Percentiles rank a stretch among this genome's conserved stretches.
Evolutionary conservation across 345 rosid genomes (phyloP).

Genomic region (Cardamine resedifolia): DNA sequence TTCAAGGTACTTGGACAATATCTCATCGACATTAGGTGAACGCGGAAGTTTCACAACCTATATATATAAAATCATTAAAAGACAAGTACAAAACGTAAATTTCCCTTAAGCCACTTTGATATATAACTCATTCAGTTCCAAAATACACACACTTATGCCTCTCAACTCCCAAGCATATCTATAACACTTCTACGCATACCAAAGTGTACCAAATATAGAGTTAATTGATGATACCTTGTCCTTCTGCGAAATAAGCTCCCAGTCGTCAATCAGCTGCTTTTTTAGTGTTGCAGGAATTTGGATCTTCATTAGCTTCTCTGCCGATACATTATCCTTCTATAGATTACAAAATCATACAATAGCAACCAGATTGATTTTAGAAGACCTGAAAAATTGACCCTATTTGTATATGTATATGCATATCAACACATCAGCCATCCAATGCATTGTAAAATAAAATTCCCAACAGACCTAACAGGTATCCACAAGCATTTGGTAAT

Average conservation of each 20-base stretch:
- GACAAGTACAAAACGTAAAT: neutral
- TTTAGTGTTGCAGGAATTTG: constrained; percentile 77
- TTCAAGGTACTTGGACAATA: constrained; percentile 78
- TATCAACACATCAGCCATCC: constrained; percentile 1
- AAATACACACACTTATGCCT: neutral
- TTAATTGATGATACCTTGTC: constrained; percentile 61
- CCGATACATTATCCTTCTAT: constrained; percentile 53
- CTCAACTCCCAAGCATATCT: constrained; percentile 1
- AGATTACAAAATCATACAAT: constrained; percentile 23
- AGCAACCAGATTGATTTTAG: constrained; percentile 4
- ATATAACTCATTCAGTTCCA: neutral
- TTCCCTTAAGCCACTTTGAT: neutral
- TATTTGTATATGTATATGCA: neutral
- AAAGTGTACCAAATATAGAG: neutral
- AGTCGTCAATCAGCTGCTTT: constrained; percentile 89
- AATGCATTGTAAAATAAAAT: neutral
- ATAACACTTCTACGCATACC: neutral
- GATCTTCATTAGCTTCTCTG: constrained; percentile 73
- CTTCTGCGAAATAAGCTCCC: constrained; percentile 73
- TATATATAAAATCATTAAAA: constrained; percentile 43
- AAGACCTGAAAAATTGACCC: neutral
- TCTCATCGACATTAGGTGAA: constrained; percentile 81
- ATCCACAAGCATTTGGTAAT: constrained; percentile 3
- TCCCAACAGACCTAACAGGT: neutral
- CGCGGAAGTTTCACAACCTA: constrained; percentile 97